A percentile compares a stretch with the other conserved stretches of the same genome.
Evolutionary conservation across 1,139 yeast species (phyloP).

Genomic region (Geotrichum reessii): DNA sequence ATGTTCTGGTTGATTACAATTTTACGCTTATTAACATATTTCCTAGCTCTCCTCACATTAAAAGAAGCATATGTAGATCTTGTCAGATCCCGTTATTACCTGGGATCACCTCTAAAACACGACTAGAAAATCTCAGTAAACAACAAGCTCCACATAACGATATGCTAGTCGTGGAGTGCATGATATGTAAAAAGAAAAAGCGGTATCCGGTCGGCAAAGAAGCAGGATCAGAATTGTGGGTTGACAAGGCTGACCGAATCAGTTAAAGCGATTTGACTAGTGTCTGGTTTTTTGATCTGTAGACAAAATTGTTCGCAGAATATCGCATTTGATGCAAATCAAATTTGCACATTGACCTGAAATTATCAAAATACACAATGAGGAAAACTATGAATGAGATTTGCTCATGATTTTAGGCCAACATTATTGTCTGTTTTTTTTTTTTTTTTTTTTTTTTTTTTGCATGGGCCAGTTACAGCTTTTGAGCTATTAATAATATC

Average conservation of each 20-base stretch:
- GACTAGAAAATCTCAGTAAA: constrained; percentile 31
- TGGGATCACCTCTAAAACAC: constrained; percentile 41
- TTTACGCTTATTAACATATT: background rate
- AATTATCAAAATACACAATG: too few relatives aligned
- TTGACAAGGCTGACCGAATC: constrained; percentile 16
- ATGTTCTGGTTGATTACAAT: background rate
- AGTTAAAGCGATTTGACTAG: background rate
- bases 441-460: background rate
- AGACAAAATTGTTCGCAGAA: background rate
- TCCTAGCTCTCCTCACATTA: constrained; percentile 47
- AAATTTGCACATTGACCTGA: background rate
- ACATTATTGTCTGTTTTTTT: background rate
- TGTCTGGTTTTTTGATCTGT: background rate
- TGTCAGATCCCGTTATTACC: constrained; percentile 49
- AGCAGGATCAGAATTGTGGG: constrained; percentile 32
- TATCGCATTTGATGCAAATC: too few relatives aligned
- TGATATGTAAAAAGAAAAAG: constrained; percentile 36
- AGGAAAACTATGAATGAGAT: too few relatives aligned
- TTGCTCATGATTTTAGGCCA: background rate
- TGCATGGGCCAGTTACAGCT: background rate
- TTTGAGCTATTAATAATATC: background rate
- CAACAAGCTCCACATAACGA: constrained; percentile 31
- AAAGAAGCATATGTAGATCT: constrained; percentile 55
- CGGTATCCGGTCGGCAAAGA: constrained; percentile 41
- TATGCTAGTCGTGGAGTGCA: constrained; percentile 33